These are phyloP conservation scores for Leccinellum rugosiceps DNA, from an alignment of 768 basidiomycete genomes.

Conservation along the genomic window DNA sequence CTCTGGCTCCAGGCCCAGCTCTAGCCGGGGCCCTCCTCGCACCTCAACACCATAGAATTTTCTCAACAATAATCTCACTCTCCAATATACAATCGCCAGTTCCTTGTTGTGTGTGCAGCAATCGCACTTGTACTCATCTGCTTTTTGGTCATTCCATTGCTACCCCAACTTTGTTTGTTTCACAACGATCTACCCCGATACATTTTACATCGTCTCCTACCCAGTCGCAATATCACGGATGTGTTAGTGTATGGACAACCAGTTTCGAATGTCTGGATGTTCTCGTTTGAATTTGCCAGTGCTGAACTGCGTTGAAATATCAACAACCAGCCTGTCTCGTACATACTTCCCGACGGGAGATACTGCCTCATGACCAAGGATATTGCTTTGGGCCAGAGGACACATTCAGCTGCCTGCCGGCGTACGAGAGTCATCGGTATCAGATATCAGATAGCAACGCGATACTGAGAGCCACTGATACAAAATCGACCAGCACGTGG, in stretches of 20 bases:
- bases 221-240: slow-evolving; percentile 13
- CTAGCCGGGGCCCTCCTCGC: slow-evolving; percentile 27
- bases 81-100: background rate
- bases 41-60: slow-evolving; percentile 25
- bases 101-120: slow-evolving; percentile 18
- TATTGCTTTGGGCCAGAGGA: background rate
- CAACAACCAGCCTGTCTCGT: background rate
- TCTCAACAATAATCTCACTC: background rate
- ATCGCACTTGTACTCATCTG: slow-evolving; percentile 20
- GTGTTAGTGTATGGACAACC: slow-evolving; percentile 20
- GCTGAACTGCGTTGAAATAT: background rate
- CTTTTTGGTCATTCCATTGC: slow-evolving; percentile 9
- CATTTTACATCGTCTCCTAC: slow-evolving; percentile 10
- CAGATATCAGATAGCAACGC: background rate
- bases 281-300: background rate
- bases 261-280: slow-evolving; percentile 8
- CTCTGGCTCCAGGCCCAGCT: slow-evolving; percentile 27
- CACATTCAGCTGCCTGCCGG: background rate
- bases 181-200: slow-evolving; percentile 20
- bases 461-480: background rate
- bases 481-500: background rate
- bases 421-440: background rate
- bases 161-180: slow-evolving; percentile 14
- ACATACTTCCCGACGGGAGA: background rate
- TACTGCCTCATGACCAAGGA: background rate